Conservation (phyloP, 1,284 basidiomycete species). For the Tilletiaria anomala region DNA sequence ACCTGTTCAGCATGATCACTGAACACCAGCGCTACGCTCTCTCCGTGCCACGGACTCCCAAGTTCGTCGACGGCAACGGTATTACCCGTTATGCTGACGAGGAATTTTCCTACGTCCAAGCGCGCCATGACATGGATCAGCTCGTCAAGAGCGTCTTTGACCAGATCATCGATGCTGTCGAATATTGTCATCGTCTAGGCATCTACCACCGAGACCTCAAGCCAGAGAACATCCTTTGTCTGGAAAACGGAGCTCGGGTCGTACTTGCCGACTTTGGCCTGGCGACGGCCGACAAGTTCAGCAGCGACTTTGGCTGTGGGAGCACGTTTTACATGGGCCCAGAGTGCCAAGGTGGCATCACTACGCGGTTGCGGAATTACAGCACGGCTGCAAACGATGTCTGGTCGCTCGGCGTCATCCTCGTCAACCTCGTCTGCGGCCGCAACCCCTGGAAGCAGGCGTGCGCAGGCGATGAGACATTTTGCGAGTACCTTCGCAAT, state of each 20-base stretch:
- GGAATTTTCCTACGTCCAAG: slow-evolving; percentile 3
- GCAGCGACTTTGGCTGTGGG: slow-evolving; percentile 85
- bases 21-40: slow-evolving; percentile 53
- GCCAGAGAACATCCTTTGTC: slow-evolving; percentile 89
- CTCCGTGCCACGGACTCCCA: slow-evolving; percentile 2
- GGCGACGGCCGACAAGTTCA: slow-evolving; percentile 74
- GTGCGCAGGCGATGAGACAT: slow-evolving; percentile 56
- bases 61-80: slow-evolving; percentile 8
- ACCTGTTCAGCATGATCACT: slow-evolving; percentile 68
- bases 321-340: slow-evolving; percentile 94
- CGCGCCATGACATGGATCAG: slow-evolving; percentile 21
- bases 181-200: slow-evolving; percentile 55
- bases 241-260: slow-evolving; percentile 58
- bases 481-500: slow-evolving; percentile 41
- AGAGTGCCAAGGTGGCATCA: slow-evolving; percentile 77
- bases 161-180: slow-evolving; percentile 73
- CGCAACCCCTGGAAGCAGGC: slow-evolving; percentile 78
- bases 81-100: slow-evolving; percentile 15
- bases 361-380: slow-evolving; percentile 48
- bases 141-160: slow-evolving; percentile 33
- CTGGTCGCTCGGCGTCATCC: slow-evolving; percentile 82
- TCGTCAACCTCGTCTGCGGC: slow-evolving; percentile 78
- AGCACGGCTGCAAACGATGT: slow-evolving; percentile 60
- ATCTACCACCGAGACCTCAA: slow-evolving; percentile 96
- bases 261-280: slow-evolving; percentile 93